Percentiles rank a stretch among this genome's conserved stretches.
Conservation (phyloP, 1,284 basidiomycete genomes). For the Taiwanofungus camphoratus region DNA sequence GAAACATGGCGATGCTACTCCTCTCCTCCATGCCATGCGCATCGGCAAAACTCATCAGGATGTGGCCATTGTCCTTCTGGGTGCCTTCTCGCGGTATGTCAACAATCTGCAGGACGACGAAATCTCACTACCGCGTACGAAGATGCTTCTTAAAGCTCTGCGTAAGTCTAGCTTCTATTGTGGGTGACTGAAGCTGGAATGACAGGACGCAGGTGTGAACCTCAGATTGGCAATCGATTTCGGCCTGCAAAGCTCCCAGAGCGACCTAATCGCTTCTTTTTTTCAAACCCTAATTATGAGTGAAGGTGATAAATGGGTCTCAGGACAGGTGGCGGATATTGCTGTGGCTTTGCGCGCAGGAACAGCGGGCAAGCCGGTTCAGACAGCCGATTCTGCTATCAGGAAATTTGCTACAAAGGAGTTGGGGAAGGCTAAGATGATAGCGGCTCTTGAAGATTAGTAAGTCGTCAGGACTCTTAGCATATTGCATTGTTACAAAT, state of each 20-base stretch:
- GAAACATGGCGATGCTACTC: conserved; percentile 69
- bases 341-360: conserved; percentile 58
- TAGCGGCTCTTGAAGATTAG: conserved; percentile 81
- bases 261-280: conserved; percentile 76
- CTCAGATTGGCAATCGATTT: conserved; percentile 80
- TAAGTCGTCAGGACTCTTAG: conserved; percentile 33
- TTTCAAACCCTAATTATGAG: conserved; percentile 83
- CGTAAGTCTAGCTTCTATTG: conserved; percentile 38
- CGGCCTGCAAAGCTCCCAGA: conserved; percentile 70
- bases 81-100: conserved; percentile 77
- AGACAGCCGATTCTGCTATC: conserved; percentile 58
- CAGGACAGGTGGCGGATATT: conserved; percentile 51
- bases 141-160: conserved; percentile 62
- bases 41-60: conserved; percentile 70
- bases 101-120: conserved; percentile 74
- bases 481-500: neutral
- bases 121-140: conserved; percentile 56
- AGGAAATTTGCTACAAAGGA: conserved; percentile 73
- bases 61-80: conserved; percentile 69
- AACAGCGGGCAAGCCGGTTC: conserved; percentile 60
- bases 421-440: conserved; percentile 67
- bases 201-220: conserved; percentile 51
- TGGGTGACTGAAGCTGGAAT: conserved; percentile 2
- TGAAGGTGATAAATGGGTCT: conserved; percentile 79
- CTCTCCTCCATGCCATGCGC: conserved; percentile 75